A percentile compares a stretch with the other conserved stretches of the same genome.
phyloP scores from a whole-genome alignment of 371 early-diverging fungal genomes.

The Circinella minor region DNA sequence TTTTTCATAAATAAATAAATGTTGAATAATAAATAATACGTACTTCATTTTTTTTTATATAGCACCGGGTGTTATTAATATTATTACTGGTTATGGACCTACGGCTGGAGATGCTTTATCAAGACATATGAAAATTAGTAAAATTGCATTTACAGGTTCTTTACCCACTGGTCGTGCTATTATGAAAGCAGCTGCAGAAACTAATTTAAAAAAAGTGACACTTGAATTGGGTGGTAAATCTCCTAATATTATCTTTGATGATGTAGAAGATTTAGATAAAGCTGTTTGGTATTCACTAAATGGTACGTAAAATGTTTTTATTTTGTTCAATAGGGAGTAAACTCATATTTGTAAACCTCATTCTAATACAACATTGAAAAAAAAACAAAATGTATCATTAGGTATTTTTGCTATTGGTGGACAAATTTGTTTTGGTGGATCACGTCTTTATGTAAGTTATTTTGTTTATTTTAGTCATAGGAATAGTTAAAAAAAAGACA shows the following conservation, averaged over 20 bases:
- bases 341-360: too few species aligned
- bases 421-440: conserved; percentile 84
- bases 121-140: conserved; percentile 48
- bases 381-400: too few species aligned
- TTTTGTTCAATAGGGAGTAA: too few species aligned
- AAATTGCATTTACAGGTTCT: conserved; percentile 72
- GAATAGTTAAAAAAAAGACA: neutral
- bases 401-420: conserved; percentile 81
- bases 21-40: too few species aligned
- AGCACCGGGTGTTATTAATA: conserved; percentile 75
- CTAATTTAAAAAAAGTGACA: conserved; percentile 79
- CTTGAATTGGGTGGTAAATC: conserved; percentile 89
- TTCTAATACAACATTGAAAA: too few species aligned
- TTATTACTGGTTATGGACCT: conserved; percentile 61
- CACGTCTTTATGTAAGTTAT: conserved; percentile 71
- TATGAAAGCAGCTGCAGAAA: conserved; percentile 61
- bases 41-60: conserved; percentile 21
- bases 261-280: conserved; percentile 75
- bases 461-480: too few species aligned
- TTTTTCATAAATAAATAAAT: too few species aligned
- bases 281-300: conserved; percentile 75
- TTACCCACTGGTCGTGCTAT: conserved; percentile 59
- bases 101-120: conserved; percentile 43
- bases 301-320: too few species aligned
- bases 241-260: conserved; percentile 90